Base-by-base conservation (phyloP, 2,329 filamentous ascomycete species). In the Aspergillus awamori region DNA sequence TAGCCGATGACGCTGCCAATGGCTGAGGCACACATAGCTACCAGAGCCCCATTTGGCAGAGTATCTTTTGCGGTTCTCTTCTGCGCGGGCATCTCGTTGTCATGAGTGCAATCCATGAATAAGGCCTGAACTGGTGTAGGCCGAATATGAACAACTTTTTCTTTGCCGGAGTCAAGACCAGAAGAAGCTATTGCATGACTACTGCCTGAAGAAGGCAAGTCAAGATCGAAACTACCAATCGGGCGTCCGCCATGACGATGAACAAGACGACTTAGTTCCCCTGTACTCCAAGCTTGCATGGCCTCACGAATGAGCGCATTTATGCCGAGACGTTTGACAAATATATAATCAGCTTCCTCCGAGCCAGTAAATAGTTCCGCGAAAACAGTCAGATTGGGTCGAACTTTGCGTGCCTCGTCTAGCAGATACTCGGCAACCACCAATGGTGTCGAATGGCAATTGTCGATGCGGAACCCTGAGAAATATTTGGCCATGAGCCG, bases 91-190 rank as follows among this genome's bases (percentile, higher is more conserved):
- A 92, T 90, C 79, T 99, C 94, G 70, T 99, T 99, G 79, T 99
- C 95, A 76, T 99, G 95, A 0, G 96, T 99, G 77, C 96, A 99
- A 75, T 99, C 96, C 93, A 98, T 98, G 78, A 99, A 97, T 1
- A 99, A 81, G 0, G 94, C 95, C 67, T 97, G 93, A 0, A 98
- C 90, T 4, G 93, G 92, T 3, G 88, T 91, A n/a, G 90, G 89
- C 67, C 92, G 91, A 76, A 99, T 93, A 63, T 85, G 89, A 66
- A 89, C 90, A 66, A 97, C 84, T 17, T 91, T 85, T 69, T 94
- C 89, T 70, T 70, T 71, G 70, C 71, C 38, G 49, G 63, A 70
- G 17, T 65, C 65, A 55, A 63, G 66, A 57, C 64, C 76, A 74
- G 67, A 75, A 47, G 67, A 71, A 58, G 63, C 70, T 71, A 78